Base-by-base conservation (phyloP, 495 filamentous ascomycete genomes). In the Lineolata rhizophorae region DNA sequence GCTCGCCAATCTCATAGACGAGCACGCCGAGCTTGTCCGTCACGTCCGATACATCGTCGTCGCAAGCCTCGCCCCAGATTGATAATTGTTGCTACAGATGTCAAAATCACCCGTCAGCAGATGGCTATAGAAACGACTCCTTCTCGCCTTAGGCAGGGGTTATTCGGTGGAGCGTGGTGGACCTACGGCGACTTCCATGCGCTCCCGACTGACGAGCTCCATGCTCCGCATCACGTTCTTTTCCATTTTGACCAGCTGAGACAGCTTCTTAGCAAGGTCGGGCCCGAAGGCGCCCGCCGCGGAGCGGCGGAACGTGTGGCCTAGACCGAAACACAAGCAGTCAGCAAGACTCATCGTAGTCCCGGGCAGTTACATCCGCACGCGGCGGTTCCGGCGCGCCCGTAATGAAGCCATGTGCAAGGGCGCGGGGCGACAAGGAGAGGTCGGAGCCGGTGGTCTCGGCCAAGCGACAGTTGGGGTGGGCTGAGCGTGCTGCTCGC, bases 151-250 rank as follows among this genome's bases (percentile, higher is more conserved):
- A n/a, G n/a, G n/a, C n/a, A n/a, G n/a, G n/a, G n/a, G n/a, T n/a
- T n/a, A n/a, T n/a, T n/a, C n/a, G n/a, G n/a, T n/a, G n/a, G n/a
- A 53, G 24, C 16, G 15, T n/a, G 27, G 15, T 19, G 27, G 22
- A 29, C 77, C 46, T 73, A 91, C 82, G 45, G 87, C 90, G 42
- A 92, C 87, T 44, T 95, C 90, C 79, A 95, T 94, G 39, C 90
- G 67, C 63, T 95, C 87, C 41, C 81, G 70, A 20, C 82, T 78
- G 25, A 95, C 87, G 32, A 85, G 61, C 52, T 95, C 87, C 67
- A 97, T 72, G 51, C 83, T 93, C 47, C 87, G 78, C 87, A 97
- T 97, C 29, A 91, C 76, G 48, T 97, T 95, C 76, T 97, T 97
- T 61, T 97, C 87, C 90, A 97, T 95, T 64, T 97, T 95, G 37